Conservation (phyloP, 108 stramenopile species). For the Nitzschia putrida region DNA sequence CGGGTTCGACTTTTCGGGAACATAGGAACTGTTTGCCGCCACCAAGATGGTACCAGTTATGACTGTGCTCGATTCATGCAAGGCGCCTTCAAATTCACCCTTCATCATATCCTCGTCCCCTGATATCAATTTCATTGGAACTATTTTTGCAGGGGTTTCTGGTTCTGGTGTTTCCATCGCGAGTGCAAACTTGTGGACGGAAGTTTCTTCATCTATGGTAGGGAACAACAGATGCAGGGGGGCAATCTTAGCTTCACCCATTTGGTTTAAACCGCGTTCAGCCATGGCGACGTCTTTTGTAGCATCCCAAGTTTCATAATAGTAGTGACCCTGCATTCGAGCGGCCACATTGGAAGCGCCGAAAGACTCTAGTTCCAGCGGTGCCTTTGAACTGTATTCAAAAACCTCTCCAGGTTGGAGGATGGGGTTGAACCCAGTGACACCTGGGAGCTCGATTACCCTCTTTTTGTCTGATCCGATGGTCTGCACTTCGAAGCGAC, state of each 20-base stretch:
- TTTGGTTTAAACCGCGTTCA: too few species aligned
- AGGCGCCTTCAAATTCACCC: conserved; percentile 23
- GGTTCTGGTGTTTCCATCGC: too few species aligned
- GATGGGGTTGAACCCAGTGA: conserved; percentile 88
- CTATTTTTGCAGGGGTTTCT: too few species aligned
- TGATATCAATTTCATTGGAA: conserved; percentile 4
- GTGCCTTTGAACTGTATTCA: conserved; percentile 90
- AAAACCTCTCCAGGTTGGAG: conserved; percentile 91
- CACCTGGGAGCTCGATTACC: conserved; percentile 89
- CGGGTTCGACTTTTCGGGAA: conserved; percentile 85
- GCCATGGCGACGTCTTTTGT: conserved; percentile 50
- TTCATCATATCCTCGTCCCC: conserved; percentile 85
- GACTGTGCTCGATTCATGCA: conserved; percentile 29
- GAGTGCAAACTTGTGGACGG: too few species aligned
- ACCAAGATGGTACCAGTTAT: conserved; percentile 70
- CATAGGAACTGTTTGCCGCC: conserved; percentile 80
- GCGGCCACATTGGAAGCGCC: conserved; percentile 84
- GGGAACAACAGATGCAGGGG: too few species aligned
- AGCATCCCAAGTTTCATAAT: conserved; percentile 60
- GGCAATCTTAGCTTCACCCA: too few species aligned
- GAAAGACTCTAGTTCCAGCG: conserved; percentile 75
- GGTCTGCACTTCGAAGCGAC: conserved; percentile 92
- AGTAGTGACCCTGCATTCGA: conserved; percentile 82
- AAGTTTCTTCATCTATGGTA: too few species aligned
- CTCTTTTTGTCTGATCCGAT: conserved; percentile 84